These are phyloP conservation scores for Penicillium digitatum DNA, from an alignment of 2,329 filamentous ascomycete genomes.

Conservation along the genomic window DNA sequence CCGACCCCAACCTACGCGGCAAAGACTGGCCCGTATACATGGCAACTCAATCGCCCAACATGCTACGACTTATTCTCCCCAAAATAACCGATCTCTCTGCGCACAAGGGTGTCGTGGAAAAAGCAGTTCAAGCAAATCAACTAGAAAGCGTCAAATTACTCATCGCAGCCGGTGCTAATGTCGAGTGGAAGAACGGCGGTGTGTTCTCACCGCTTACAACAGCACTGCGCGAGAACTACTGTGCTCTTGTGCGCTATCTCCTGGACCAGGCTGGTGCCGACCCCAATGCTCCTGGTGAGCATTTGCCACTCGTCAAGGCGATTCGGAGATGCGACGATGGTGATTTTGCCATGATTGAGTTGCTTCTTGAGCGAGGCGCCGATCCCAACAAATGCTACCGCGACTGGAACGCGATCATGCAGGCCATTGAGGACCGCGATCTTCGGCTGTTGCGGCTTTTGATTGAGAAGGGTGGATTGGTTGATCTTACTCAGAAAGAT, in stretches of 20 bases:
- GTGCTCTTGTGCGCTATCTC: constrained; percentile 59
- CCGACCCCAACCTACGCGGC: constrained; percentile 60
- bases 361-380: constrained; percentile 60
- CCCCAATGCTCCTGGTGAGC: constrained; percentile 65
- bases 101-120: constrained; percentile 62
- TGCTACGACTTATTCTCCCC: constrained; percentile 58
- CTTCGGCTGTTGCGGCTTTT: constrained; percentile 52
- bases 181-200: constrained; percentile 68
- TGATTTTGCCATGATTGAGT: constrained; percentile 59
- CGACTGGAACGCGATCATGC: constrained; percentile 63
- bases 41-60: constrained; percentile 59
- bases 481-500: constrained; percentile 52
- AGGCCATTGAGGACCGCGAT: constrained; percentile 63
- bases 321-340: constrained; percentile 56
- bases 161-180: constrained; percentile 60
- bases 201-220: constrained; percentile 68
- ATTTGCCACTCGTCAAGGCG: constrained; percentile 67
- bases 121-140: constrained; percentile 63
- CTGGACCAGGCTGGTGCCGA: constrained; percentile 61
- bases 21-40: constrained; percentile 69
- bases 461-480: constrained; percentile 45
- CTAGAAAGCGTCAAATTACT: constrained; percentile 65
- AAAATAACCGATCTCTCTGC: constrained; percentile 39
- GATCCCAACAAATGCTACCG: constrained; percentile 66
- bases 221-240: constrained; percentile 60